These are phyloP conservation scores for Alternaria sp. DNA, from an alignment of 2,329 filamentous ascomycete species.

Conservation along the genomic window DNA sequence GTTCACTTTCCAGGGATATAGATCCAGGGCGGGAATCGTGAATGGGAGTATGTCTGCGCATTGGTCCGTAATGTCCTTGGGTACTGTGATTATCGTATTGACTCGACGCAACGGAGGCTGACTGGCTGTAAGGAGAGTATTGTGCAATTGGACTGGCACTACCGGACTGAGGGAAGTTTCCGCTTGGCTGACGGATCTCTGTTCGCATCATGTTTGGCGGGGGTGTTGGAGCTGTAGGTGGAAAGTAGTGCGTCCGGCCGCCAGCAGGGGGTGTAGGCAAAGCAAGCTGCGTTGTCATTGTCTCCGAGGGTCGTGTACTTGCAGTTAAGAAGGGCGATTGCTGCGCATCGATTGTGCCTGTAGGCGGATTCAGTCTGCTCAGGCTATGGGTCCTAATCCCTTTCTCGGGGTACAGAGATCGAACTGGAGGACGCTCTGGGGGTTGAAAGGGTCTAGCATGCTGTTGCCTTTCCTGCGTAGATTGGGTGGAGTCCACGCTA, in stretches of 20 bases:
- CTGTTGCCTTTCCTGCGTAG: slow-evolving; percentile 36
- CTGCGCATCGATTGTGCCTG: slow-evolving; percentile 60
- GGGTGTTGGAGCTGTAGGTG: slow-evolving; percentile 46
- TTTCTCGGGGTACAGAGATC: slow-evolving; percentile 66
- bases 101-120: slow-evolving; percentile 46
- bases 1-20: slow-evolving; percentile 46
- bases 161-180: slow-evolving; percentile 54
- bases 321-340: slow-evolving; percentile 59
- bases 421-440: slow-evolving; percentile 41
- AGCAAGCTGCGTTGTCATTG: slow-evolving; percentile 56
- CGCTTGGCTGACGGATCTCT: slow-evolving; percentile 40
- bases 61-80: slow-evolving; percentile 31
- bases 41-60: slow-evolving; percentile 23
- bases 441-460: slow-evolving; percentile 39
- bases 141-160: slow-evolving; percentile 59
- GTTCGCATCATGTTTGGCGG: slow-evolving; percentile 36
- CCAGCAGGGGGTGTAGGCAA: slow-evolving; percentile 58
- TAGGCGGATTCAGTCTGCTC: slow-evolving; percentile 54
- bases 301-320: slow-evolving; percentile 54
- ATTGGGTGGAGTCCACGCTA: slow-evolving; percentile 47
- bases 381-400: slow-evolving; percentile 63
- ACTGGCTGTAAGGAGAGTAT: slow-evolving; percentile 52
- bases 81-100: slow-evolving; percentile 49
- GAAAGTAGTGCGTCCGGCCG: slow-evolving; percentile 47
- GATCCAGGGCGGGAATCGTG: slow-evolving; percentile 47